Evolutionary conservation across 352 stramenopile genomes (phyloP).

Genomic region (Pythium sukuiense): DNA sequence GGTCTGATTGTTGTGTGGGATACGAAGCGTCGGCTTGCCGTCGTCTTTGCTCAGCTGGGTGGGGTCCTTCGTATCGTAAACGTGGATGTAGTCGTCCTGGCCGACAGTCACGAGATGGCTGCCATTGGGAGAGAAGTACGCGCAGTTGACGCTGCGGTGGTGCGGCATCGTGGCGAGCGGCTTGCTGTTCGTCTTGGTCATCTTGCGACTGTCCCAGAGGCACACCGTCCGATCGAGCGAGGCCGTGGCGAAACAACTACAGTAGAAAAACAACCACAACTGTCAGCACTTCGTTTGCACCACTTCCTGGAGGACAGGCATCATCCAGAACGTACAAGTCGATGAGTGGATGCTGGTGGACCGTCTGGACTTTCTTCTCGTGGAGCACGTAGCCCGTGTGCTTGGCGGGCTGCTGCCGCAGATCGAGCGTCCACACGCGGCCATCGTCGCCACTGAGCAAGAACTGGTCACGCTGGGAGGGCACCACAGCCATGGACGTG

Average conservation of each 20-base stretch:
- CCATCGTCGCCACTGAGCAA: constrained; percentile 72
- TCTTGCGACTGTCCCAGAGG: constrained; percentile 76
- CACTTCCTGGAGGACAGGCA: no score
- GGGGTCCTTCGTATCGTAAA: constrained; percentile 57
- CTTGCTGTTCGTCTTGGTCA: constrained; percentile 41
- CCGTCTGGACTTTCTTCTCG: constrained; percentile 88
- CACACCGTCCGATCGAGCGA: constrained; percentile 81
- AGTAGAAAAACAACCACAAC: neutral
- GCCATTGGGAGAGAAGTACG: constrained; percentile 80
- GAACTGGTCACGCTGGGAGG: constrained; percentile 22
- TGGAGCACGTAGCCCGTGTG: constrained; percentile 51
- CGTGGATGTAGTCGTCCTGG: constrained; percentile 78
- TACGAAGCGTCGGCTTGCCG: constrained; percentile 35
- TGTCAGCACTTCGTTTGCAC: neutral
- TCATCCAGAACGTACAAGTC: constrained; percentile 44
- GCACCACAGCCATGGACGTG: constrained; percentile 46
- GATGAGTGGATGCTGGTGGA: constrained; percentile 63
- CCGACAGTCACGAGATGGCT: constrained; percentile 76
- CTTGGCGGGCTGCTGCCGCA: constrained; percentile 32
- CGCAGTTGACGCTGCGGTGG: constrained; percentile 81
- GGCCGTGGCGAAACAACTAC: constrained; percentile 71
- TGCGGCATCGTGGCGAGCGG: constrained; percentile 66
- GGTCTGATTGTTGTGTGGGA: constrained; percentile 87
- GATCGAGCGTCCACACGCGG: constrained; percentile 53
- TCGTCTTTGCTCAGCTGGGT: constrained; percentile 30